Evolutionary conservation across 768 basidiomycete species (phyloP), one percentile per base, ranked within the genome.

Genomic region (Leccinum truebloodii): DNA sequence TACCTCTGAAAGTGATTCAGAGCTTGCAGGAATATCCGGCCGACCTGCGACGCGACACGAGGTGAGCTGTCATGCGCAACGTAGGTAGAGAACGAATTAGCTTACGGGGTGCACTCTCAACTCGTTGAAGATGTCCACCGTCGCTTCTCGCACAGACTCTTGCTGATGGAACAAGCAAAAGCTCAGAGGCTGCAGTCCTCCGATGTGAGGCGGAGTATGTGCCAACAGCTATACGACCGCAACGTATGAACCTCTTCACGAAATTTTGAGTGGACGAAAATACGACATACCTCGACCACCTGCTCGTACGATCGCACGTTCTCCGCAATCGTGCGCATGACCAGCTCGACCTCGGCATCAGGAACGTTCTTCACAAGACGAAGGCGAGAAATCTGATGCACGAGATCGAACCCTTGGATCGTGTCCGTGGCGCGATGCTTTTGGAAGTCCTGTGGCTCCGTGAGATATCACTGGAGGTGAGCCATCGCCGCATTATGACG

Each of bases 81-180:
- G 0, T 44, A 9, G 18, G 3, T 41, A 26, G 3, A 10, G 1
- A 3, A 51, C 4, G 46, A 44, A 61, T 49, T 52, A 50, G 75
- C 86, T 67, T 71, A 96, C 95, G 20, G 92, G 85, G 69, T 88
- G 88, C 26, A 78, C 75, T 52, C 93, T 85, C 39, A 98, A 70
- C 62, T 87, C 86, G 69, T 92, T 88, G 65, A 98, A 87, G 52
- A 97, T 78, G 59, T 94, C 90, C 34, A 98, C 84, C 0, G 93
- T 90, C 16, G 84, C 80, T 32, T 93, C 89, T 24, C 93, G 85
- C 35, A 95, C 84, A 7, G 78, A 67, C 64, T 93, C 86, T 53
- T 84, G 81, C 57, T 92, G 92, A 75, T 98, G 96, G 77, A 98
- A 97, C 6, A 98, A 78, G 10, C 92, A 90, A 71, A 97, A 95